Base-by-base conservation (phyloP, 495 filamentous ascomycete species). In the Hypoxylon subgilvum region DNA sequence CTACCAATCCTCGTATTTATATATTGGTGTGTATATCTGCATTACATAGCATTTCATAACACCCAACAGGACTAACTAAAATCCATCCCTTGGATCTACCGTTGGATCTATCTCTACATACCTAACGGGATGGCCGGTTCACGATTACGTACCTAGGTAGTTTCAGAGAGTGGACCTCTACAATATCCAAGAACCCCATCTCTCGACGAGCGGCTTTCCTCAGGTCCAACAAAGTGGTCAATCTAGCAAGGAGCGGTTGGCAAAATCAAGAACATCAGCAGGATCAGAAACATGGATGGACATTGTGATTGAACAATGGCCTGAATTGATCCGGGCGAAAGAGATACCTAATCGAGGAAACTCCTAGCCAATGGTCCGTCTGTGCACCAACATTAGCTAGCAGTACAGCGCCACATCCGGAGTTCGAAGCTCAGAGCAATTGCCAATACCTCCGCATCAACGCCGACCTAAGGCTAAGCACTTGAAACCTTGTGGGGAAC, bases 401-500 rank as follows among this genome's bases (percentile, higher is more conserved):
- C 35, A 32, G 51, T 59, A 59, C 56, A 19, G 40, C 41, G 40
- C 43, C 55, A 46, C 56, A 47, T 6, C 35, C 30, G 27, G 18
- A 25, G 16, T 14, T 12, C 39, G 16, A 25, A 13, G 36, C 43
- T 31, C 18, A 51, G 18, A 38, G 19, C 38, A 44, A 13, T 19
- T 32, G 27, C 40, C 41, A 41, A 40, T 21, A 40, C 34, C 23
- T 53, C 13, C n/a, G 6, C 43, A 50, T 53, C 47, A 34, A 27
- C 36, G 27, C 25, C 38, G n/a, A n/a, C n/a, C n/a, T n/a, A 38
- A 3, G 42, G n/a, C 25, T n/a, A 36, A 28, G 45, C 19, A 49
- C 38, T 49, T 59, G 56, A 52, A 59, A 59, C 56, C 35, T 25
- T 32, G 48, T 52, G 56, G 56, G 35, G n/a, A 13, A 34, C n/a